Conservation (phyloP, 2,329 filamentous ascomycete species). For the Torrubiellomyces zombiae region DNA sequence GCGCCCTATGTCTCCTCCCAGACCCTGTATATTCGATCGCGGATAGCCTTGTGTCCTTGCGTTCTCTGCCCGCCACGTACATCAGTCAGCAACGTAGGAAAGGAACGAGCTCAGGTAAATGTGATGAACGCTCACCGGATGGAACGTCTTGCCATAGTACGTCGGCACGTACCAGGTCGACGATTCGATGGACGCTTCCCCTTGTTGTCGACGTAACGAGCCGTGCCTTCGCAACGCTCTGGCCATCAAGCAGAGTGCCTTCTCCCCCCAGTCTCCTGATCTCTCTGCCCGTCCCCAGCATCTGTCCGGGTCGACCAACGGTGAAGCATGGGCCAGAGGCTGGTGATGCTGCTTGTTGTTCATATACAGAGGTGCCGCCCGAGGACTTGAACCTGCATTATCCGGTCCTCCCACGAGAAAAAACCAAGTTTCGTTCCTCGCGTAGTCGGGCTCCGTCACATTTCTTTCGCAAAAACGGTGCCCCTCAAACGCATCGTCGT, state of each 20-base stretch:
- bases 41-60: conserved; percentile 20
- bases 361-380: no score
- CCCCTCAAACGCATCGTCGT: conserved; percentile 25
- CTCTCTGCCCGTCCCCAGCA: conserved; percentile 18
- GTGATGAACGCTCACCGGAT: conserved; percentile 18
- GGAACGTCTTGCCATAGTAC: conserved; percentile 28
- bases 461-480: conserved; percentile 26
- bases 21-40: conserved; percentile 9
- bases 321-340: conserved; percentile 13
- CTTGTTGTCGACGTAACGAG: conserved; percentile 13
- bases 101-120: conserved; percentile 1
- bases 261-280: conserved; percentile 25
- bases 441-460: conserved; percentile 26
- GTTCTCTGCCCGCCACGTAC: conserved; percentile 13
- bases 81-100: no score
- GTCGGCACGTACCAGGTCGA: conserved; percentile 30
- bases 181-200: conserved; percentile 11
- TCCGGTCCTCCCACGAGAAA: conserved; percentile 28
- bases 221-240: conserved; percentile 20
- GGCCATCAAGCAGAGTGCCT: conserved; percentile 27
- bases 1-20: conserved; percentile 9
- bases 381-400: conserved; percentile 16
- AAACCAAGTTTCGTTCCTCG: conserved; percentile 27
- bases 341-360: no score
- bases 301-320: conserved; percentile 17